Conservation (phyloP, 179 eudicot species). For the Beta lomatogona region DNA sequence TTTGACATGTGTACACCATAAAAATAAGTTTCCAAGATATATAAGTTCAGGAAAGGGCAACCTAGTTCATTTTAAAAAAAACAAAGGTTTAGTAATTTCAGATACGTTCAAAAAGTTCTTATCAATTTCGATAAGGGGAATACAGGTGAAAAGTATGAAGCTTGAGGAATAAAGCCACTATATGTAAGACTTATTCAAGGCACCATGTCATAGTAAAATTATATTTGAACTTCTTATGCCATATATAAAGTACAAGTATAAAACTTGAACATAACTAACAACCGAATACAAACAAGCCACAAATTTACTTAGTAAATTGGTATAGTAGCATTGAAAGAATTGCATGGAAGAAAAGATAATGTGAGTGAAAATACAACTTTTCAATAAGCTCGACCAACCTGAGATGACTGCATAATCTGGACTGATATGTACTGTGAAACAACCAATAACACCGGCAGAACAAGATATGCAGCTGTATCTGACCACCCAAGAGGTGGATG, state of each 20-base stretch:
- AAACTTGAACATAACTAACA: not conserved
- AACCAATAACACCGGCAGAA: constrained; percentile 76
- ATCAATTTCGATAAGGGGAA: too few relatives aligned
- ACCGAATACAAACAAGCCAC: not conserved
- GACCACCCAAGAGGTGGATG: constrained; percentile 99
- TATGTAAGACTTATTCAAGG: too few relatives aligned
- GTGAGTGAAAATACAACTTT: not conserved
- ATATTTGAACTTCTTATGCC: too few relatives aligned
- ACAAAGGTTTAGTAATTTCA: too few relatives aligned
- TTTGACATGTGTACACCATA: not conserved
- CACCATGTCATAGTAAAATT: too few relatives aligned
- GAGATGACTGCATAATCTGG: constrained; percentile 94
- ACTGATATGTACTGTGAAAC: constrained; percentile 80
- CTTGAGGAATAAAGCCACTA: not conserved
- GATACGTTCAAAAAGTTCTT: too few relatives aligned
- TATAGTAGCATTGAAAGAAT: not conserved
- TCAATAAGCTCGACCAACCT: constrained; percentile 47
- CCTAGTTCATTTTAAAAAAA: too few relatives aligned
- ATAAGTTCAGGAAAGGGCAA: too few relatives aligned
- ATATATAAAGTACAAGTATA: too few relatives aligned
- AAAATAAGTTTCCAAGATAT: too few relatives aligned
- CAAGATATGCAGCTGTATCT: constrained; percentile 91
- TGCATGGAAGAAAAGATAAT: constrained; percentile 3
- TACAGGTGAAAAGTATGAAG: too few relatives aligned
- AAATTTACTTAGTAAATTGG: not conserved